Conservation (phyloP, 75 land plant genomes). For the Sequoia sempervirens region DNA sequence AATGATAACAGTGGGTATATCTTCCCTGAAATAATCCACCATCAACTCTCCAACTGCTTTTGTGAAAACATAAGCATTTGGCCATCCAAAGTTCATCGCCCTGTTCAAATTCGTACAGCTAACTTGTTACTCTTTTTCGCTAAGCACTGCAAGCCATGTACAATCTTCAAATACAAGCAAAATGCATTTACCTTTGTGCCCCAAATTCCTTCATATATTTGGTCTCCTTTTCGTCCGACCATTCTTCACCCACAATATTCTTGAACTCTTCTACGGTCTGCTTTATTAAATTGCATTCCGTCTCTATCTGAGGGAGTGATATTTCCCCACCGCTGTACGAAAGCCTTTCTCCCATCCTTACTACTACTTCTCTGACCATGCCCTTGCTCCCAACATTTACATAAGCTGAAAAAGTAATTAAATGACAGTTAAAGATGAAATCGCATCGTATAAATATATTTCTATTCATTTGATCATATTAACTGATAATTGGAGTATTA, state of each 20-base stretch:
- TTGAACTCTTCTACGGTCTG: background rate
- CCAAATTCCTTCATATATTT: background rate
- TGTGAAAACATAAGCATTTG: constrained; percentile 55
- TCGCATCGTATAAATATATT: too few species aligned
- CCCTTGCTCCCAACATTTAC: background rate
- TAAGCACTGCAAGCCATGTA: background rate
- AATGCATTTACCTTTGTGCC: too few species aligned
- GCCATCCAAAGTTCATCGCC: too few species aligned
- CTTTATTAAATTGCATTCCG: constrained; percentile 7
- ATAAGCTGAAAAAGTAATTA: background rate
- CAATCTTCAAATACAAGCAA: background rate
- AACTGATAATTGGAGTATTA: too few species aligned
- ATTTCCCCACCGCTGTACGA: constrained; percentile 6
- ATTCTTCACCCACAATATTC: background rate
- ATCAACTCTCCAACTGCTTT: constrained; percentile 64
- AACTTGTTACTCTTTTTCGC: background rate
- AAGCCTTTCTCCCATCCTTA: background rate
- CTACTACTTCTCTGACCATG: constrained; percentile 21
- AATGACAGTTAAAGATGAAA: too few species aligned
- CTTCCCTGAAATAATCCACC: too few species aligned
- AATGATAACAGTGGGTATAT: too few species aligned
- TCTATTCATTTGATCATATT: too few species aligned
- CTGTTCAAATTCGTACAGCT: constrained; percentile 26
- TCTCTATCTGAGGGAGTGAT: constrained; percentile 14
- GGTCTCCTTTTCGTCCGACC: background rate